phyloP scores from a whole-genome alignment of 805 yeast species.

The Lachancea sp. region DNA sequence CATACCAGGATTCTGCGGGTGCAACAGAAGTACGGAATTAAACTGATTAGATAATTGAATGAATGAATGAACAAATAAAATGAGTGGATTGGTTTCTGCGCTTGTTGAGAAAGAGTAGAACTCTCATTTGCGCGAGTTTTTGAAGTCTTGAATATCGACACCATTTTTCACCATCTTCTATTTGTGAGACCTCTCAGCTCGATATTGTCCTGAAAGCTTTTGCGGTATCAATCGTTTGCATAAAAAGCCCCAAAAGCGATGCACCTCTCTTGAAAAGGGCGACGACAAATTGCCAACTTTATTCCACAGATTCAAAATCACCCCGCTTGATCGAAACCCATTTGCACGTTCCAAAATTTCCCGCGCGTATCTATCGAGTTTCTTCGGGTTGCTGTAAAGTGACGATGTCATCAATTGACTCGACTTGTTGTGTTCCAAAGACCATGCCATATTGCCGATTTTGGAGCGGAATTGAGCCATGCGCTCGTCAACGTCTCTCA shows the following conservation, averaged over 20 bases:
- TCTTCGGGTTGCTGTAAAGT: conserved; percentile 4
- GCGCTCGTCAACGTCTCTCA: conserved; percentile 62
- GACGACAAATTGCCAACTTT: background rate
- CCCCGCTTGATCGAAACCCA: conserved; percentile 3
- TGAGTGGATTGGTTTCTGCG: too few species aligned
- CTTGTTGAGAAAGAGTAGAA: background rate
- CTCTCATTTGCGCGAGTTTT: background rate
- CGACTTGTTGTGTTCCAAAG: conserved; percentile 3
- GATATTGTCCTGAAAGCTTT: conserved; percentile 1
- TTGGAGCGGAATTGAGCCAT: conserved; percentile 39
- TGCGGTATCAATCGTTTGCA: conserved; percentile 3
- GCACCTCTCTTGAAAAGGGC: background rate
- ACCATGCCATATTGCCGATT: conserved; percentile 13
- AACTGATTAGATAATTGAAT: conserved; percentile 2
- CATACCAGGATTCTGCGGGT: conserved; percentile 1
- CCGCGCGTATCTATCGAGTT: conserved; percentile 6
- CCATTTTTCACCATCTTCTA: background rate
- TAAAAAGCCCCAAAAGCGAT: background rate
- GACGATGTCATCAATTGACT: conserved; percentile 4
- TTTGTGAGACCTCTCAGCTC: background rate
- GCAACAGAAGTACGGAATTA: conserved; percentile 7
- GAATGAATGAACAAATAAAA: background rate
- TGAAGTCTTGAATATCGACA: too few species aligned
- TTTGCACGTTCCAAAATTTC: conserved; percentile 4
- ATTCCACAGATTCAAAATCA: conserved; percentile 4